phyloP scores from a whole-genome alignment of 2,329 filamentous ascomycete genomes.

The Thelonectria discophora region DNA sequence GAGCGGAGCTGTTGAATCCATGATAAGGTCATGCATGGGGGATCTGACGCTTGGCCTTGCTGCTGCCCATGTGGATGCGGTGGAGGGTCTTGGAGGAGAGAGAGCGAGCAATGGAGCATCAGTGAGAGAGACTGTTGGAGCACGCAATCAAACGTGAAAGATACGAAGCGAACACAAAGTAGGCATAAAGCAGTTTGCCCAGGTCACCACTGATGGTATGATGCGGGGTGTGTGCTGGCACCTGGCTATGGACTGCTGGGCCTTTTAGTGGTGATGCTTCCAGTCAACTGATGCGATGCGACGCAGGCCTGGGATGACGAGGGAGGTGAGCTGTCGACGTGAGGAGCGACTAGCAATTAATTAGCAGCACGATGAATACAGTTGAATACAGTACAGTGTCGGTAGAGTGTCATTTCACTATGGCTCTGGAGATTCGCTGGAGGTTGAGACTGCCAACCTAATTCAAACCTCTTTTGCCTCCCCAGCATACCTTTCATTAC shows the following conservation, averaged over 20 bases:
- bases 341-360: background rate
- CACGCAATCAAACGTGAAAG: constrained; percentile 3
- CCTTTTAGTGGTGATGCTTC: background rate
- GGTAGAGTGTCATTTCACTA: too few species aligned
- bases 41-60: constrained; percentile 36
- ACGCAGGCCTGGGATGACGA: constrained; percentile 5
- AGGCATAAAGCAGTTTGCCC: background rate
- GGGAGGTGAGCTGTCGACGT: background rate
- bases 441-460: constrained; percentile 5
- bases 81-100: constrained; percentile 29
- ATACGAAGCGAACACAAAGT: too few species aligned
- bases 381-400: too few species aligned
- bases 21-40: constrained; percentile 43
- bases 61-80: constrained; percentile 24
- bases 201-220: background rate
- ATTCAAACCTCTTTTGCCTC: background rate
- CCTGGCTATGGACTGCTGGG: background rate
- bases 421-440: too few species aligned
- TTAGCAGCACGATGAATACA: constrained; percentile 4
- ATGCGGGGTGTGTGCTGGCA: constrained; percentile 19
- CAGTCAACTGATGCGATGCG: constrained; percentile 8
- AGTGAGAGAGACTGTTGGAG: constrained; percentile 1
- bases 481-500: background rate
- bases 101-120: constrained; percentile 29
- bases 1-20: constrained; percentile 24